Evolutionary conservation across 306 rosid species (phyloP), one percentile per base, ranked within the genome.

Genomic region (Sechiopsis laciniata): DNA sequence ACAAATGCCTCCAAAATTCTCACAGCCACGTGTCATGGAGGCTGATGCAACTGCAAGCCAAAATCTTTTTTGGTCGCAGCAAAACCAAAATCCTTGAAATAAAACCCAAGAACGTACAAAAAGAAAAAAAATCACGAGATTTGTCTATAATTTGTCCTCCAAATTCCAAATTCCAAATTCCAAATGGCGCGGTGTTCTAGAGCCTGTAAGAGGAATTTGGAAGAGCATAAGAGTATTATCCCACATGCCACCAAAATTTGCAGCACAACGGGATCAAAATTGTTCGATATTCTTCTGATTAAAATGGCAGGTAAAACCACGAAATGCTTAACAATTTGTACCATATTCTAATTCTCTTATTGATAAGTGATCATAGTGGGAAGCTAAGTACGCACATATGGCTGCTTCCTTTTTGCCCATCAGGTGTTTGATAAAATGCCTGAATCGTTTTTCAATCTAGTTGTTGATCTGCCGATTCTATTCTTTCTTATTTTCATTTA

Each of bases 271-370:
- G 8, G 8, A 48, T 56, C 11, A 10, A 46, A 68, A 68, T 46
- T 68, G 55, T 68, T 68, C 56, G 6, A 68, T 68, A 68, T 68
- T 68, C 73, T 68, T 46, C 20, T 68, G 40, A 68, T 42, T 17
- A 37, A 65, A 65, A 42, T 65, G 71, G n/a, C 71, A 19, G 71
- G 15, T 45, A 48, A 48, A 68, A 24, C 42, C 73, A 12, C 56
- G 56, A 48, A 57, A 68, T 68, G 56, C 73, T 68, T 13, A 68
- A 13, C 48, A 21, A 48, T 13, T 12, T 68, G 57, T 40, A 68
- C 40, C 20, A 68, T 68, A 68, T 68, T 68, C 57, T 68, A 13
- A 68, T 48, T 68, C 57, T 21, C 54, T 35, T 40, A 17, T 40
- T 6, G 53, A 64, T 64, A 35, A 35, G 70, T 63, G 52, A 16